Evolutionary conservation across 495 filamentous ascomycete species (phyloP), one percentile per base, ranked within the genome.

Genomic region (Immersiella caudata): DNA sequence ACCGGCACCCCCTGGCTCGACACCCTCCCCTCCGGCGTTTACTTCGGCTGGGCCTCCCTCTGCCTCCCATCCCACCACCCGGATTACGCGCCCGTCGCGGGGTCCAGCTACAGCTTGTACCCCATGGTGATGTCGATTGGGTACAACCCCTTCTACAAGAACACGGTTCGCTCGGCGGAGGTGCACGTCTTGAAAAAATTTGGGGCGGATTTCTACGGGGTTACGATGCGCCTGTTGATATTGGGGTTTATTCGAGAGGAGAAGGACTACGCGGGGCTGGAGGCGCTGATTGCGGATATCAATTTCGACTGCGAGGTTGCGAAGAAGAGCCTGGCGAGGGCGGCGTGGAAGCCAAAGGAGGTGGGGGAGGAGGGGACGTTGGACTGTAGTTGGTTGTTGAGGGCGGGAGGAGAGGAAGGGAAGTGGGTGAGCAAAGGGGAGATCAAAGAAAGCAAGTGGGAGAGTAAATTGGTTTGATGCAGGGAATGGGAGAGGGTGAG

Each of bases 81-180:
- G 1, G 73, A 83, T 68, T 69, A 66, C 36, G 50, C 33, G 2
- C 52, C 61, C 60, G 12, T 60, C 55, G 0, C 51, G 33, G 3
- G 54, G 21, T 21, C 62, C 21, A 66, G 65, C 66, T 71, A 67
- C 64, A 22, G 49, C 49, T 11, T 97, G 21, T 91, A 89, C 76
- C 92, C 92, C 0, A 96, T 96, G 81, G 94, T 97, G 59, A 89
- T 99, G 89, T 91, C 87, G 46, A 94, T 99, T 60, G 93, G 94
- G n/a, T 97, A 91, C 83, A 97, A 97, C 74, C 93, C 93, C 0
- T 96, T 92, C 78, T 97, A 96, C 81, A 93, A 93, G 76, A 97
- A 97, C 77, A 85, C 85, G 24, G 86, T 90, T 49, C 85, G 92
- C 21, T 90, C 86, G 49, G 91, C 94, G 71, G 95, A 98, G 85